These are phyloP conservation scores for Citeromyces hawaiiensis DNA, from an alignment of 1,139 yeast genomes.

Conservation along the genomic window DNA sequence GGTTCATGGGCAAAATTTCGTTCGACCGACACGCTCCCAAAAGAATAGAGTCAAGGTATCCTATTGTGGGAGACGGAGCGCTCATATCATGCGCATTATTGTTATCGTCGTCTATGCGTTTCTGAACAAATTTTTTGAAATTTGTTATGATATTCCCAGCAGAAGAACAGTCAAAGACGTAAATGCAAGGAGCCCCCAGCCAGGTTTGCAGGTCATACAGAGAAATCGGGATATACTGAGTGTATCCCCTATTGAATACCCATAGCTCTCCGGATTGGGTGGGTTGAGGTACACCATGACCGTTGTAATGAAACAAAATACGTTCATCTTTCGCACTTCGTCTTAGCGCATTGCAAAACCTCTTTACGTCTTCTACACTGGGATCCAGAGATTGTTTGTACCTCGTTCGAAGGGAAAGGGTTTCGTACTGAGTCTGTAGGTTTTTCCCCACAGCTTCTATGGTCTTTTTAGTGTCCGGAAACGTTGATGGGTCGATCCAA, in stretches of 20 bases:
- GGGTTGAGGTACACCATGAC: conserved; percentile 98
- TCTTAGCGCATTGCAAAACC: conserved; percentile 81
- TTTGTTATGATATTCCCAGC: conserved; percentile 91
- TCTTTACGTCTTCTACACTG: conserved; percentile 86
- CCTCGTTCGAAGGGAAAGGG: conserved; percentile 73
- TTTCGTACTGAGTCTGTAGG: conserved; percentile 80
- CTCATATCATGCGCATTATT: conserved; percentile 53
- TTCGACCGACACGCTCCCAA: conserved; percentile 85
- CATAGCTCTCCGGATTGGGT: conserved; percentile 97
- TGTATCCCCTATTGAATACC: conserved; percentile 95
- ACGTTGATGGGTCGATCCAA: conserved; percentile 84
- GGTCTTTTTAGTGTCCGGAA: conserved; percentile 81
- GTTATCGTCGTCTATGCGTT: conserved; percentile 78
- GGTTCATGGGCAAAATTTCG: conserved; percentile 85
- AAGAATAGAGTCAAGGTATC: conserved; percentile 82
- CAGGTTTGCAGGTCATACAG: conserved; percentile 88
- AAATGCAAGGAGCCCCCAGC: conserved; percentile 96
- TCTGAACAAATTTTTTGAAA: conserved; percentile 82
- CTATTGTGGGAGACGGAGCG: conserved; percentile 34
- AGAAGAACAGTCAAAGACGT: conserved; percentile 87
- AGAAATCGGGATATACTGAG: conserved; percentile 94
- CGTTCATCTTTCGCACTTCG: conserved; percentile 88
- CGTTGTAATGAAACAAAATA: conserved; percentile 87
- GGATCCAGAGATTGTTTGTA: conserved; percentile 91
- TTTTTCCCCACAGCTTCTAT: conserved; percentile 84